Evolutionary conservation across 805 yeast species (phyloP).

Genomic region (Schizosaccharomyces octosporus): DNA sequence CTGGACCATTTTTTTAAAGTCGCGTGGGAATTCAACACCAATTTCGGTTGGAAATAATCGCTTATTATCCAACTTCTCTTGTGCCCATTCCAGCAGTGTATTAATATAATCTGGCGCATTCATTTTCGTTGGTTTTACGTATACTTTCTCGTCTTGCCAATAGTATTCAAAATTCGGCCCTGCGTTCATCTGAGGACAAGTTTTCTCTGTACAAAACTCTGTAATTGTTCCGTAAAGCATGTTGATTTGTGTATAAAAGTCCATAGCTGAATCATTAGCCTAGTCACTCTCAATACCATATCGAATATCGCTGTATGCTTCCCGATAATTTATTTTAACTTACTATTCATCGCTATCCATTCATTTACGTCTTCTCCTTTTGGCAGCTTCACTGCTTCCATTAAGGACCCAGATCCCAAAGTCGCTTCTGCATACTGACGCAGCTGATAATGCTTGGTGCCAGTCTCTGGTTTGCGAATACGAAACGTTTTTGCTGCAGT

Average conservation of each 20-base stretch:
- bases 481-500: not conserved
- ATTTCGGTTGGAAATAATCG: conserved; percentile 67
- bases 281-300: not conserved
- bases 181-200: conserved; percentile 94
- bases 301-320: not conserved
- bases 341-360: conserved; percentile 75
- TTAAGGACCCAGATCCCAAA: conserved; percentile 70
- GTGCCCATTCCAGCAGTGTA: conserved; percentile 83
- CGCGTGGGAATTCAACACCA: conserved; percentile 72
- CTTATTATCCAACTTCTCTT: conserved; percentile 75
- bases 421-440: conserved; percentile 85
- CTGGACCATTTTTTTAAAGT: conserved; percentile 51
- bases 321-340: not conserved
- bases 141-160: conserved; percentile 61
- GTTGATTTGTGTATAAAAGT: conserved; percentile 83
- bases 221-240: conserved; percentile 92
- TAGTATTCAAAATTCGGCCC: conserved; percentile 34
- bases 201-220: conserved; percentile 80
- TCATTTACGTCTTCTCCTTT: conserved; percentile 77
- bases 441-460: conserved; percentile 18
- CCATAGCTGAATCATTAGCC: conserved; percentile 34
- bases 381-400: conserved; percentile 82
- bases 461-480: conserved; percentile 7
- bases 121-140: conserved; percentile 55
- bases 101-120: conserved; percentile 92